phyloP scores from a whole-genome alignment of 108 stramenopile genomes.

The Schizochytrium sp. region DNA sequence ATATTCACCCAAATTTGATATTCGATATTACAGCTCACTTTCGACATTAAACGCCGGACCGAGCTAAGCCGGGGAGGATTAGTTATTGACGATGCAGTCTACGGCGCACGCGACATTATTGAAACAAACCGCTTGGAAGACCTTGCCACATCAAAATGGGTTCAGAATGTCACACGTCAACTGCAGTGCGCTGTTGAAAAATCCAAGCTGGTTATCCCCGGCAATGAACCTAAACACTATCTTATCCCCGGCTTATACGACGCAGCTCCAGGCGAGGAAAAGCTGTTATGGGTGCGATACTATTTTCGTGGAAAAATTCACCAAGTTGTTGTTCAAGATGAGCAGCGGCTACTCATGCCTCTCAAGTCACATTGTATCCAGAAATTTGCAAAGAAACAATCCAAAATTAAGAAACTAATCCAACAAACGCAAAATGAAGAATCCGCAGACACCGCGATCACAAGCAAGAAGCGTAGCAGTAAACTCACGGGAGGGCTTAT shows the following conservation, averaged over 20 bases:
- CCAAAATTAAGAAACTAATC: not conserved
- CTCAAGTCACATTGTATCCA: slow-evolving; percentile 26
- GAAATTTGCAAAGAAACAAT: slow-evolving; percentile 29
- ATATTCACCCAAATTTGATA: too few relatives aligned
- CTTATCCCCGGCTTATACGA: slow-evolving; percentile 37
- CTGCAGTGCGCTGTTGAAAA: slow-evolving; percentile 57
- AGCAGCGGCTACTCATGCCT: slow-evolving; percentile 45
- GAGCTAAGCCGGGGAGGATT: slow-evolving; percentile 44
- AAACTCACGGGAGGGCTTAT: too few relatives aligned
- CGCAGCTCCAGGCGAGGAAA: slow-evolving; percentile 27
- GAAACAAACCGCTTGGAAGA: slow-evolving; percentile 29
- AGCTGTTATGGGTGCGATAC: slow-evolving; percentile 58
- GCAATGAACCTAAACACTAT: slow-evolving; percentile 43
- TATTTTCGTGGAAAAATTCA: slow-evolving; percentile 41
- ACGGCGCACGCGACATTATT: slow-evolving; percentile 55
- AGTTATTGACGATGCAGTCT: slow-evolving; percentile 54
- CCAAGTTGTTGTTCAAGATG: slow-evolving; percentile 18
- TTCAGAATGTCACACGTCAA: slow-evolving; percentile 22
- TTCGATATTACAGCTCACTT: not conserved
- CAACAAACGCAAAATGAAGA: not conserved
- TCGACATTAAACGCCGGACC: slow-evolving; percentile 53
- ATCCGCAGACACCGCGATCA: too few relatives aligned
- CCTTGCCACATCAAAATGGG: slow-evolving; percentile 37
- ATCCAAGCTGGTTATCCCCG: slow-evolving; percentile 30
- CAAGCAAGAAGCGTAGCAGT: too few relatives aligned